A percentile compares a stretch with the other conserved stretches of the same genome.
Conservation (phyloP, 78 protist species). For the slime mould (Dictyostelium discoideum) region DNA sequence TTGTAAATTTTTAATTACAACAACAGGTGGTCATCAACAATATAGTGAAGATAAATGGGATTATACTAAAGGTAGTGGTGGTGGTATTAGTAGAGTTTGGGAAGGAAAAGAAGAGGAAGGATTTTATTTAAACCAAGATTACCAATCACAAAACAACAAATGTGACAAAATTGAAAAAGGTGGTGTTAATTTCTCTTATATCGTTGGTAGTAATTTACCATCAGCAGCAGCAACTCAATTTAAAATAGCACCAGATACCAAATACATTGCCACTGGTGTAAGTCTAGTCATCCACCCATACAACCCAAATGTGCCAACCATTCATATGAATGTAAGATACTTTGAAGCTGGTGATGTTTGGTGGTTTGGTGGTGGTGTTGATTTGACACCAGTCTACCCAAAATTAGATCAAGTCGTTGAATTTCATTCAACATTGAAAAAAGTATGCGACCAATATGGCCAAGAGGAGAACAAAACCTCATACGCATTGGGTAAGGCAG, state of each 20-base stretch:
- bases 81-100: constrained; percentile 83
- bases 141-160: too few species aligned
- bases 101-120: constrained; percentile 51
- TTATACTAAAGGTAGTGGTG: constrained; percentile 82
- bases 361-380: constrained; percentile 92
- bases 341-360: constrained; percentile 83
- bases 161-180: constrained; percentile 73
- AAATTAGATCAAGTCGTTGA: constrained; percentile 26
- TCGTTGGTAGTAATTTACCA: constrained; percentile 73
- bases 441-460: constrained; percentile 18
- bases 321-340: constrained; percentile 86
- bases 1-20: constrained; percentile 2
- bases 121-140: not conserved
- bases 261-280: constrained; percentile 86
- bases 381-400: constrained; percentile 85
- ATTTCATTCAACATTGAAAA: constrained; percentile 48
- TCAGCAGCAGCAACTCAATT: constrained; percentile 74
- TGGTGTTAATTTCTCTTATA: constrained; percentile 82
- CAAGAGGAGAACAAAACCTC: not conserved
- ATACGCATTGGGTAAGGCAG: constrained; percentile 61
- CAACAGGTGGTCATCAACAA: constrained; percentile 36
- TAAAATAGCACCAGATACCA: constrained; percentile 26
- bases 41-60: constrained; percentile 60
- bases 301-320: constrained; percentile 85
- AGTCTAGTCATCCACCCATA: constrained; percentile 84